phyloP scores from a whole-genome alignment of 176 grass and related monocot genomes.

The bread wheat (Triticum aestivum) region DNA sequence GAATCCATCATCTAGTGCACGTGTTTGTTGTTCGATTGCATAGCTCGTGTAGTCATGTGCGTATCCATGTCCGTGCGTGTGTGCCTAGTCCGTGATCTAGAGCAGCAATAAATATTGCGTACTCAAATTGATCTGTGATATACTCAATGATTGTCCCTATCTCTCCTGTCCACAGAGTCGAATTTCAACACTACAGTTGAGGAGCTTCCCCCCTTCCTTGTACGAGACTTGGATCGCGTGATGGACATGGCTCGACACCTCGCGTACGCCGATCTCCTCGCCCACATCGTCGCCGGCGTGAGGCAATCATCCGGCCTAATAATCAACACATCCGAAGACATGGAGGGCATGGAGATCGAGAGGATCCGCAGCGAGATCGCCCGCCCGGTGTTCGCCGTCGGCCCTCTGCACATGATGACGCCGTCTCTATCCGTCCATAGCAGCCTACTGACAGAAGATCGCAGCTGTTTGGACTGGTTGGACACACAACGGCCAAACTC shows the following conservation, averaged over 20 bases:
- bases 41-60: too few relatives aligned
- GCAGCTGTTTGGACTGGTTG: slow-evolving; percentile 22
- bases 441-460: not conserved
- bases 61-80: too few relatives aligned
- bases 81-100: too few relatives aligned
- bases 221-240: not conserved
- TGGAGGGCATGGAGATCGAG: not conserved
- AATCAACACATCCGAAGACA: not conserved
- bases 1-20: too few relatives aligned
- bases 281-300: not conserved
- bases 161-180: not conserved
- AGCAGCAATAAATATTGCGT: too few relatives aligned
- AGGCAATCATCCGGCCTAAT: not conserved
- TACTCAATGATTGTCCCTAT: too few relatives aligned
- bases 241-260: not conserved
- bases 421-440: not conserved
- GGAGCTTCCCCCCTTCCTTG: not conserved
- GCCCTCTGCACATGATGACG: not conserved
- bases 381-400: slow-evolving; percentile 19
- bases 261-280: not conserved
- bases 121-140: too few relatives aligned
- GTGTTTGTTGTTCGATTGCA: too few relatives aligned
- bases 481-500: not conserved
- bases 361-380: not conserved
- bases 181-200: not conserved